These are phyloP conservation scores for Backusella parvicylindrica DNA, from an alignment of 192 early-diverging fungal species.

Conservation along the genomic window DNA sequence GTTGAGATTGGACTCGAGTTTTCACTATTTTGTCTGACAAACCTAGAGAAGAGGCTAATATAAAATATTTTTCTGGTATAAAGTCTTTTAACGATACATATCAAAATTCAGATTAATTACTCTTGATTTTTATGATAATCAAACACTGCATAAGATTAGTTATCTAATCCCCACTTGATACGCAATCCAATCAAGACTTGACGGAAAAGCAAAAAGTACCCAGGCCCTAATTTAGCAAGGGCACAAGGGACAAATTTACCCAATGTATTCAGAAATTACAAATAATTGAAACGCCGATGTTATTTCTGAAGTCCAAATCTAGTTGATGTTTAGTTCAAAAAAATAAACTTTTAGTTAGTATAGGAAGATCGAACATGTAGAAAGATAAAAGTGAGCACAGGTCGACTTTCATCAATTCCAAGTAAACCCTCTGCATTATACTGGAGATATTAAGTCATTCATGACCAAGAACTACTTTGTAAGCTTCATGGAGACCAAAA, in stretches of 20 bases:
- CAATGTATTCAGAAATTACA: conserved; percentile 1
- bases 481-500: not conserved
- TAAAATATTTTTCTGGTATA: not conserved
- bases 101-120: not conserved
- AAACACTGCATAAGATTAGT: not conserved
- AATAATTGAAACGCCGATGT: not conserved
- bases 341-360: not conserved
- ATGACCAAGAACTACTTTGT: not conserved
- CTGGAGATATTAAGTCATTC: not conserved
- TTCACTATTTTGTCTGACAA: no score
- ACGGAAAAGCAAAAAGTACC: not conserved
- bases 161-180: not conserved
- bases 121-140: not conserved
- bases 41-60: not conserved
- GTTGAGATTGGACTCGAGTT: no score
- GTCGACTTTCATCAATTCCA: not conserved
- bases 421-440: not conserved
- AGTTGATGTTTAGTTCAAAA: not conserved
- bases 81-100: not conserved
- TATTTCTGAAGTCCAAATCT: not conserved
- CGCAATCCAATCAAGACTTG: not conserved
- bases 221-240: conserved; percentile 9
- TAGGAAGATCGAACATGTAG: not conserved
- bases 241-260: conserved; percentile 4
- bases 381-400: not conserved